Evolutionary conservation across 2,329 filamentous ascomycete genomes (phyloP).

Genomic region (Colletotrichum euphorbiae): DNA sequence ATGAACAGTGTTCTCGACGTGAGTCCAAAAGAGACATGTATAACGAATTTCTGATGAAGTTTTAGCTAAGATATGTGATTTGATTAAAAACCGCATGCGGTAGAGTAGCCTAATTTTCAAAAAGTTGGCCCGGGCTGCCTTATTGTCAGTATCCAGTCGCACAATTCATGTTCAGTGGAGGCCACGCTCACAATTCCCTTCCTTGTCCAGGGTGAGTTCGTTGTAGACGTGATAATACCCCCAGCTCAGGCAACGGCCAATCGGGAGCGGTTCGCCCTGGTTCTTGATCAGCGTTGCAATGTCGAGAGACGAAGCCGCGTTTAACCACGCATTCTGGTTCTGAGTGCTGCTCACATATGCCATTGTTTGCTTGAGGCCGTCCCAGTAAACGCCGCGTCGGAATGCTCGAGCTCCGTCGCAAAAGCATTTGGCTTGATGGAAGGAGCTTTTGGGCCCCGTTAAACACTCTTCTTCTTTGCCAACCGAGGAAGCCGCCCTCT

Average conservation of each 20-base stretch:
- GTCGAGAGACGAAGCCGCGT: constrained; percentile 29
- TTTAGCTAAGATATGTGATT: constrained; percentile 53
- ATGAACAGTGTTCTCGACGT: constrained; percentile 48
- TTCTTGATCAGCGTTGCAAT: constrained; percentile 14
- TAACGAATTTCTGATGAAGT: constrained; percentile 52
- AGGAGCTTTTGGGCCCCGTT: constrained; percentile 51
- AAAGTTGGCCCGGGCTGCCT: constrained; percentile 49
- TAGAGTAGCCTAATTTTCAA: constrained; percentile 50
- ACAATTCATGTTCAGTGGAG: background rate
- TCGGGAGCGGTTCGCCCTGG: constrained; percentile 41
- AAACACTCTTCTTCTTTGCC: constrained; percentile 29
- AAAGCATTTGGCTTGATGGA: constrained; percentile 51
- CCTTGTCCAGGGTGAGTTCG: constrained; percentile 48
- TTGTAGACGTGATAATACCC: constrained; percentile 45
- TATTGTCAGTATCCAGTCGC: background rate
- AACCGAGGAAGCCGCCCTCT: background rate
- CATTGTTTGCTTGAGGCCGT: constrained; percentile 49
- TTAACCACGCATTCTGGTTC: constrained; percentile 40
- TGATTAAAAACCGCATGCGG: constrained; percentile 56
- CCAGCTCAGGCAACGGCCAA: constrained; percentile 44
- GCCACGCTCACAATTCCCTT: constrained; percentile 43
- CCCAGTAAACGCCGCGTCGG: constrained; percentile 49
- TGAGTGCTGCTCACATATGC: constrained; percentile 37
- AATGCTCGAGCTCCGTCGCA: constrained; percentile 54
- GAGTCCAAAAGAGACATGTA: constrained; percentile 55